phyloP scores from a whole-genome alignment of 2,329 filamentous ascomycete genomes.

The Fusarium musae region DNA sequence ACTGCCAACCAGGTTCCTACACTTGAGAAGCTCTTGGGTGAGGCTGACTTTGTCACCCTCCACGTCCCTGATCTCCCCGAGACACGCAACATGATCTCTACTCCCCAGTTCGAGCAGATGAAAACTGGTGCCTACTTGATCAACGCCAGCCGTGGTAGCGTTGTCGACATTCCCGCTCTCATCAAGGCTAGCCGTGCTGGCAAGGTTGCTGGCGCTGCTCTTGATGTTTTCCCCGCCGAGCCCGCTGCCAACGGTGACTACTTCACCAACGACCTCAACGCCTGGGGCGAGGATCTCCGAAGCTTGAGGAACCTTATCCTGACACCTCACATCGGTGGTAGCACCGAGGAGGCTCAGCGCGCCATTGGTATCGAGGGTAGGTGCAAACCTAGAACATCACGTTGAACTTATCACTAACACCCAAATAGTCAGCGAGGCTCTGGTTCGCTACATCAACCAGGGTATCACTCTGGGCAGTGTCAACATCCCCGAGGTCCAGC shows the following conservation, averaged over 20 bases:
- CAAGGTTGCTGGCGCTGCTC: slow-evolving; percentile 91
- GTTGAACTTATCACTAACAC: slow-evolving; percentile 15
- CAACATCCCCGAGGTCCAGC: slow-evolving; percentile 93
- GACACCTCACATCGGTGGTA: slow-evolving; percentile 96
- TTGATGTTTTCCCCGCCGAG: slow-evolving; percentile 96
- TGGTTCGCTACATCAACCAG: slow-evolving; percentile 96
- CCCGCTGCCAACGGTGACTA: slow-evolving; percentile 94
- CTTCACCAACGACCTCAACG: slow-evolving; percentile 85
- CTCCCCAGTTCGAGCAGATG: slow-evolving; percentile 84
- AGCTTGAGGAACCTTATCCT: slow-evolving; percentile 91
- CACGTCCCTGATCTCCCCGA: slow-evolving; percentile 95
- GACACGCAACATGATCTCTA: slow-evolving; percentile 92
- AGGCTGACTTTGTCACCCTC: slow-evolving; percentile 91
- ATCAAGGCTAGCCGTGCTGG: slow-evolving; percentile 87
- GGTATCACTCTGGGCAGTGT: slow-evolving; percentile 91
- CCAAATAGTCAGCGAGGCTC: slow-evolving; percentile 76
- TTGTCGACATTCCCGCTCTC: slow-evolving; percentile 93
- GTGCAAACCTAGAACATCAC: slow-evolving; percentile 9
- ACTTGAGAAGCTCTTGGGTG: slow-evolving; percentile 78
- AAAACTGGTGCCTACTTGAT: slow-evolving; percentile 93
- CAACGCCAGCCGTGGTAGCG: slow-evolving; percentile 92
- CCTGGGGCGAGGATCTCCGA: slow-evolving; percentile 86
- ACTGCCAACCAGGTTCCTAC: slow-evolving; percentile 85
- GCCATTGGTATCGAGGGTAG: slow-evolving; percentile 89
- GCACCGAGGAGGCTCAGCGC: slow-evolving; percentile 96